Percentiles rank a stretch among this genome's conserved stretches.
Evolutionary conservation across 768 basidiomycete genomes (phyloP).

Genomic region (Russula griseocarnosa): DNA sequence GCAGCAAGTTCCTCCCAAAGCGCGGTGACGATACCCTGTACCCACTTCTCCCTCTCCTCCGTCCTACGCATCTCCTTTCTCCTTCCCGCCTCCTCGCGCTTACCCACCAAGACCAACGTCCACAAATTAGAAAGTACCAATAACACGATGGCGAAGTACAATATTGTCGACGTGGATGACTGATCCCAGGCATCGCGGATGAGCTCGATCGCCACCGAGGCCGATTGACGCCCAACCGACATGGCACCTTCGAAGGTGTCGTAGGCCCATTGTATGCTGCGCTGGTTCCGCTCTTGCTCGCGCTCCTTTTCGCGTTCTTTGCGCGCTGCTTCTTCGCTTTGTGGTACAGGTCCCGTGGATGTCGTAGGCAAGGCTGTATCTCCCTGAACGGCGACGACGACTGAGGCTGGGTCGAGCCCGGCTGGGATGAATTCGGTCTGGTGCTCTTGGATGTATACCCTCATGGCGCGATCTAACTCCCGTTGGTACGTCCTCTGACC

Average conservation of each 20-base stretch:
- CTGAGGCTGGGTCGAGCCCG: constrained; percentile 59
- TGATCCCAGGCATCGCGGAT: constrained; percentile 77
- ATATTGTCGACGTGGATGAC: constrained; percentile 62
- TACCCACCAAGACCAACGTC: constrained; percentile 52
- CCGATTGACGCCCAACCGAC: constrained; percentile 65
- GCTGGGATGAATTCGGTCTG: constrained; percentile 85
- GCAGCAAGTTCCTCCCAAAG: constrained; percentile 66
- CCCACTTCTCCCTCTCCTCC: constrained; percentile 72
- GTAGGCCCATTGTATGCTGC: constrained; percentile 82
- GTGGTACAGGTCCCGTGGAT: constrained; percentile 24
- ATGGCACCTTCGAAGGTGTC: constrained; percentile 79
- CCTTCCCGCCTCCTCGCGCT: constrained; percentile 44
- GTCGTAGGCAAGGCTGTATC: constrained; percentile 30
- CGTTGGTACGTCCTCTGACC: constrained; percentile 85
- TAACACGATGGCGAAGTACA: constrained; percentile 67
- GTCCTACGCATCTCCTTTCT: constrained; percentile 48
- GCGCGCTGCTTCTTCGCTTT: constrained; percentile 38
- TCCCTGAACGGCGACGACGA: constrained; percentile 46
- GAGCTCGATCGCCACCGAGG: constrained; percentile 70
- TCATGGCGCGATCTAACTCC: constrained; percentile 82
- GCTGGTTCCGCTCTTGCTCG: constrained; percentile 60
- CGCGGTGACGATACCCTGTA: constrained; percentile 66
- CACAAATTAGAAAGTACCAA: constrained; percentile 76
- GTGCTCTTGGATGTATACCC: constrained; percentile 84
- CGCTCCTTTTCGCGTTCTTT: constrained; percentile 46